Evolutionary conservation across 192 early-diverging fungal species (phyloP).

Genomic region (Paraglomus brasilianum): DNA sequence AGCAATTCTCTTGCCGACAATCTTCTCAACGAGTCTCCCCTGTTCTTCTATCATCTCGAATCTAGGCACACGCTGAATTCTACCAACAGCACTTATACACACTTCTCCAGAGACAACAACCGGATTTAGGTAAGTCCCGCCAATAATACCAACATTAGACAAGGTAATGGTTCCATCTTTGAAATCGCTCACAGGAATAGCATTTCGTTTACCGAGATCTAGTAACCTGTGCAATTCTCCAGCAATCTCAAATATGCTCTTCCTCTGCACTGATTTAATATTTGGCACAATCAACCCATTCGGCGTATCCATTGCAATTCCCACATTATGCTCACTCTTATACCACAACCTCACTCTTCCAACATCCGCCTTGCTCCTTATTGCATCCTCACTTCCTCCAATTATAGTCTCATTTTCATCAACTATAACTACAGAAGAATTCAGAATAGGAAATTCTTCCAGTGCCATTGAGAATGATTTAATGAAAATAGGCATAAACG

Average conservation of each 20-base stretch:
- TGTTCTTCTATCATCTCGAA: slow-evolving; percentile 61
- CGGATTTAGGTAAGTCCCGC: slow-evolving; percentile 86
- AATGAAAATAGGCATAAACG: slow-evolving; percentile 95
- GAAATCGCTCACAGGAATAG: slow-evolving; percentile 67
- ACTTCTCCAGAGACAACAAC: slow-evolving; percentile 84
- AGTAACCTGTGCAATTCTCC: slow-evolving; percentile 75
- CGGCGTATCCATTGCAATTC: slow-evolving; percentile 97
- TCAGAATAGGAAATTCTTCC: slow-evolving; percentile 81
- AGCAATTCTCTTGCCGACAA: slow-evolving; percentile 75
- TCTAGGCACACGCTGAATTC: slow-evolving; percentile 76
- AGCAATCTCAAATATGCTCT: slow-evolving; percentile 89
- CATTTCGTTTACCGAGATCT: slow-evolving; percentile 58
- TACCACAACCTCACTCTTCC: slow-evolving; percentile 64
- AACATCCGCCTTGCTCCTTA: slow-evolving; percentile 36
- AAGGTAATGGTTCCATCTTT: slow-evolving; percentile 86
- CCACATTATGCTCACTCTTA: slow-evolving; percentile 84
- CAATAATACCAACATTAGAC: slow-evolving; percentile 94
- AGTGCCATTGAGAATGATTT: slow-evolving; percentile 86
- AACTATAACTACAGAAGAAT: slow-evolving; percentile 58
- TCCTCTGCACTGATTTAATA: slow-evolving; percentile 85
- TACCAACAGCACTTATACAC: slow-evolving; percentile 90
- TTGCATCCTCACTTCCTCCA: neutral
- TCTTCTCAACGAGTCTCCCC: slow-evolving; percentile 56
- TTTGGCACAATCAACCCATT: slow-evolving; percentile 91
- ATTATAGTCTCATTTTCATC: too few relatives aligned